Conservation (phyloP, 169 alveolate species). For the Amoebophrya sp. region DNA sequence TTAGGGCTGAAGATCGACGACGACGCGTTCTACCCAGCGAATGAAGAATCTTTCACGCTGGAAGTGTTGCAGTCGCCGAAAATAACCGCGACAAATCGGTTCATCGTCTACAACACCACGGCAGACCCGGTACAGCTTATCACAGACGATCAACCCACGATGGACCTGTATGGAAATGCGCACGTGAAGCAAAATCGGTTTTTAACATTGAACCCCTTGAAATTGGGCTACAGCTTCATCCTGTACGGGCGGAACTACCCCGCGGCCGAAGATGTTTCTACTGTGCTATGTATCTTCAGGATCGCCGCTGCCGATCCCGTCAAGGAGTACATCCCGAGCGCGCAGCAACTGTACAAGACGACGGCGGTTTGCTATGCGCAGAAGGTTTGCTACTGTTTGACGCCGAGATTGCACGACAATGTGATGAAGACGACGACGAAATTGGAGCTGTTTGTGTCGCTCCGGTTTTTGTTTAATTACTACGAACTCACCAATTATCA, state of each 20-base stretch:
- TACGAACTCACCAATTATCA: not conserved
- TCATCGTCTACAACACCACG: slow-evolving; percentile 19
- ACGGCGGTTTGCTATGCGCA: not conserved
- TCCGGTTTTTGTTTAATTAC: not conserved
- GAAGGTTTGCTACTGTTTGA: not conserved
- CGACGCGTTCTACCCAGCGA: not conserved
- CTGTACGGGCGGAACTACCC: not conserved
- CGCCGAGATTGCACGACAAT: not conserved
- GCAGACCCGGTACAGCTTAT: too few relatives aligned
- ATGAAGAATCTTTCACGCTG: not conserved
- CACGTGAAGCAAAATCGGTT: not conserved
- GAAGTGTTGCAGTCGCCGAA: not conserved
- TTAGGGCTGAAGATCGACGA: not conserved
- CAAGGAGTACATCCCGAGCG: not conserved
- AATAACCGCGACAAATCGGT: not conserved
- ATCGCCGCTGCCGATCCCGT: not conserved
- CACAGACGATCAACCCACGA: too few relatives aligned
- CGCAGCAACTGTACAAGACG: not conserved
- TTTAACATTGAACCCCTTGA: not conserved
- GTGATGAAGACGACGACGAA: not conserved
- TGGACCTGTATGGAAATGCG: not conserved
- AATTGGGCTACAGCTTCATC: not conserved
- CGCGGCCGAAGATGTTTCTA: not conserved
- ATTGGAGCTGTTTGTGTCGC: not conserved
- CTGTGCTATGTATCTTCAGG: not conserved